Base-by-base conservation (phyloP, 2,329 filamentous ascomycete species). In the Colletotrichum nymphaeae region DNA sequence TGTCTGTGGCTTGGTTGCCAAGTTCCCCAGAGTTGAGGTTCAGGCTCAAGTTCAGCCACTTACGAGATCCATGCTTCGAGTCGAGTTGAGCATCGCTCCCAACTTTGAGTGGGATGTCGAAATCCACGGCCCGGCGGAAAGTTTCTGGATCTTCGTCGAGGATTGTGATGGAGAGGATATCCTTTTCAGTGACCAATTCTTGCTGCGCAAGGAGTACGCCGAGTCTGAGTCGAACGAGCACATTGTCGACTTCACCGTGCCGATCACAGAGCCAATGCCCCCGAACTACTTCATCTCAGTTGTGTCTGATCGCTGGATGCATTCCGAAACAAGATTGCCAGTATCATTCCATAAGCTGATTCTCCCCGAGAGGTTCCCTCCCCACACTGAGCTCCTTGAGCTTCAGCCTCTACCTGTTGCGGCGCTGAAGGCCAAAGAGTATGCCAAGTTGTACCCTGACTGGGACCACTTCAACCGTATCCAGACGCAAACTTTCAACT, bases 201-300 rank as follows among this genome's bases (percentile, higher is more conserved):
- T 98, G 52, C 88, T 99, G 30, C 94, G 96, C 56, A 95, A 93
- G 80, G 94, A 98, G 75, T 98, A 97, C 79, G 95, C 95, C 5
- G 86, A 91, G 73, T 89, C 93, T 1, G 96, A 98, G 79, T 90
- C 93, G 81, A 98, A 96, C 76, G 96, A 98, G 84, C 97, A 99
- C 83, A 84, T 98, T 12, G 93, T 99, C 32, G 97, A 99, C 77
- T 97, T 99, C 78, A 98, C 96, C 0, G 96, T 98, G 3, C 94
- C 97, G 0, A 97, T 99, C 77, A 95, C 95, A 0, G 97, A 99
- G 77, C 97, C 97, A 0, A 97, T 98, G 94, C 97, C 97, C 16
- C 97, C 97, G 0, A 97, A 99, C 82, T 99, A 99, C 85, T 99
- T 99, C 84, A 95, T 99, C 78, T 97, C 95, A 0, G 90, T 99